Base-by-base conservation (phyloP, 2,329 filamentous ascomycete genomes). In the Colletotrichum acutatum region DNA sequence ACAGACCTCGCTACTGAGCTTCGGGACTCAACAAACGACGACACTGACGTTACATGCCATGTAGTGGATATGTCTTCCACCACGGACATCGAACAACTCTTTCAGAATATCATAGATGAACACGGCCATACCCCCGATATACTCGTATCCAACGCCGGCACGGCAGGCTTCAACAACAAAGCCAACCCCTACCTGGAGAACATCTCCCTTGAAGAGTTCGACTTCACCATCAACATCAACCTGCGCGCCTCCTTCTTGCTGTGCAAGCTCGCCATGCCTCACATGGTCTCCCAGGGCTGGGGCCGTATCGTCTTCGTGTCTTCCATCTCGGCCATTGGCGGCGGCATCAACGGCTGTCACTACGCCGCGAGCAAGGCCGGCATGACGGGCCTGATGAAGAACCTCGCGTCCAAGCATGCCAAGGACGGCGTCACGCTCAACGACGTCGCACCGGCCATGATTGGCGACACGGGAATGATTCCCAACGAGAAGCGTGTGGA, bases 391-490 rank as follows among this genome's bases (percentile, higher is more conserved):
- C 89, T 92, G 88, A 91, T 92, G 88, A 89, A 87, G 78, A 92
- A 92, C 74, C 83, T 93, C 34, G 86, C 90, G 0, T 86, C 84
- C 0, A 88, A 89, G 58, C 85, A 92, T 26, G 90, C 89, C 2
- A 84, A 86, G 68, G 86, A 85, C 76, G 90, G 90, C 37, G 90
- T 93, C 76, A 91, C 90, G 16, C 89, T 92, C 69, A 92, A 93
- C 72, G 90, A 92, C 74, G 89, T 93, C n/a, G 89, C 90, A 3
- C 91, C 91, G 0, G 91, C 90, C 3, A 92, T 93, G 90, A 92
- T 93, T 75, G 90, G 90, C 4, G 87, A 89, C 26, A 91, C 89
- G 3, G 89, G 89, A 1, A 89, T 92, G 89, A 90, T 92, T 54
- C 88, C 89, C 2, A 85, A 89, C 72, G 87, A 87, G 53, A 86